Percentiles rank a stretch among this genome's conserved stretches.
These are phyloP conservation scores for Boletus sensibilis DNA, from an alignment of 768 basidiomycete genomes.

Conservation along the genomic window DNA sequence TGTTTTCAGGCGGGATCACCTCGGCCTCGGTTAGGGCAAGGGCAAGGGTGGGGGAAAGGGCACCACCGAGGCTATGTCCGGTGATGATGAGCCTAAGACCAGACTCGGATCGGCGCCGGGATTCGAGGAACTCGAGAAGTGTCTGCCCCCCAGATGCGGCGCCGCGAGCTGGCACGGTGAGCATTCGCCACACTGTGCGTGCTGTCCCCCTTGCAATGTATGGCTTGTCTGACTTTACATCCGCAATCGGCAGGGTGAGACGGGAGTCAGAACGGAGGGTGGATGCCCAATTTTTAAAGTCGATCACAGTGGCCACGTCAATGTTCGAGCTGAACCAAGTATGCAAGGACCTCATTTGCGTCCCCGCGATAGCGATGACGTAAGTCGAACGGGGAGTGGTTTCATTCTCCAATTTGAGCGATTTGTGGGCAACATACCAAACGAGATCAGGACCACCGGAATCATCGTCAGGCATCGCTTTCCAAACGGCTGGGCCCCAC, in stretches of 20 bases:
- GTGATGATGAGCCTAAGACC: constrained; percentile 7
- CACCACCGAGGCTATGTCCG: constrained; percentile 13
- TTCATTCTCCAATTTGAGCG: background rate
- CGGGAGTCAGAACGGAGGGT: background rate
- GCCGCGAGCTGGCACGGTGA: background rate
- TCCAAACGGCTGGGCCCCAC: constrained; percentile 15
- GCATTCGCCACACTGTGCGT: background rate
- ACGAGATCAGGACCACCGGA: constrained; percentile 5
- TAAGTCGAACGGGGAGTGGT: constrained; percentile 1
- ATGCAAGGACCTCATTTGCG: background rate
- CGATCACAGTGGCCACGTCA: background rate
- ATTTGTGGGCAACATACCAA: constrained; percentile 12
- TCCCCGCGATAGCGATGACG: constrained; percentile 14
- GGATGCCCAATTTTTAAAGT: constrained; percentile 10
- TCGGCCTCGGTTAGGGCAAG: background rate
- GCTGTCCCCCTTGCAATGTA: constrained; percentile 7
- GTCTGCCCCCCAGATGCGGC: background rate
- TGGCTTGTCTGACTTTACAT: background rate
- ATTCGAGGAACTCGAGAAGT: constrained; percentile 3
- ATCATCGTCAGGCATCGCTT: background rate
- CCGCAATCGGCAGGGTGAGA: background rate
- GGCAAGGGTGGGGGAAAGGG: constrained; percentile 12
- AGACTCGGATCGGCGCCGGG: background rate
- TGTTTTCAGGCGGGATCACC: background rate
- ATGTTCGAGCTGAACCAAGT: constrained; percentile 9